These are phyloP conservation scores for Globisporangium acanthophoron DNA, from an alignment of 352 stramenopile species.

Conservation along the genomic window DNA sequence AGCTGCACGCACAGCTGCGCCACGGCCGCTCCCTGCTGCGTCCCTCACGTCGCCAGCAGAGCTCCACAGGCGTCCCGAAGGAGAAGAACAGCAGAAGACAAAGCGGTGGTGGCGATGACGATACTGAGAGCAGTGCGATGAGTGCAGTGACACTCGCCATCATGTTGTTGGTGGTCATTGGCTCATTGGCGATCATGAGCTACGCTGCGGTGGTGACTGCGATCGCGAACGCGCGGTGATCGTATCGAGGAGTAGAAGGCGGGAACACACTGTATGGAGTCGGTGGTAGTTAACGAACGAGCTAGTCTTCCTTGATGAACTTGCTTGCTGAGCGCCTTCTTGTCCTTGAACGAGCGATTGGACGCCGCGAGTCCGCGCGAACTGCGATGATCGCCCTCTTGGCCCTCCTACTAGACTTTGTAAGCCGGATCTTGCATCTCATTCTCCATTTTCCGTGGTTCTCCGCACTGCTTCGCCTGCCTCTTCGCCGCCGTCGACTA, in stretches of 20 bases:
- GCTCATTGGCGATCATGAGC: constrained; percentile 32
- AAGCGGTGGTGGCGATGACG: not conserved
- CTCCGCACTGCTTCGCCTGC: constrained; percentile 1
- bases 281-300: not conserved
- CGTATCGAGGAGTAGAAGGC: not conserved
- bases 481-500: constrained; percentile 14
- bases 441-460: constrained; percentile 1
- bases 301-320: too few species aligned
- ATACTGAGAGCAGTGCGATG: constrained; percentile 4
- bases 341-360: too few species aligned
- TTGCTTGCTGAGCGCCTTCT: too few species aligned
- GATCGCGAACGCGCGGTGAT: constrained; percentile 15
- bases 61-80: not conserved
- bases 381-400: too few species aligned
- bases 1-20: constrained; percentile 27
- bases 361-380: too few species aligned
- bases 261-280: not conserved
- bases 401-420: not conserved
- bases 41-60: not conserved
- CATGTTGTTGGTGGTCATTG: constrained; percentile 21
- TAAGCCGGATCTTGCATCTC: not conserved
- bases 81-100: not conserved
- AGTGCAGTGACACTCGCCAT: constrained; percentile 18
- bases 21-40: constrained; percentile 18
- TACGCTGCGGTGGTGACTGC: constrained; percentile 33